Evolutionary conservation across 2,329 filamentous ascomycete species (phyloP).

Genomic region (Amauroascus verrucosus): DNA sequence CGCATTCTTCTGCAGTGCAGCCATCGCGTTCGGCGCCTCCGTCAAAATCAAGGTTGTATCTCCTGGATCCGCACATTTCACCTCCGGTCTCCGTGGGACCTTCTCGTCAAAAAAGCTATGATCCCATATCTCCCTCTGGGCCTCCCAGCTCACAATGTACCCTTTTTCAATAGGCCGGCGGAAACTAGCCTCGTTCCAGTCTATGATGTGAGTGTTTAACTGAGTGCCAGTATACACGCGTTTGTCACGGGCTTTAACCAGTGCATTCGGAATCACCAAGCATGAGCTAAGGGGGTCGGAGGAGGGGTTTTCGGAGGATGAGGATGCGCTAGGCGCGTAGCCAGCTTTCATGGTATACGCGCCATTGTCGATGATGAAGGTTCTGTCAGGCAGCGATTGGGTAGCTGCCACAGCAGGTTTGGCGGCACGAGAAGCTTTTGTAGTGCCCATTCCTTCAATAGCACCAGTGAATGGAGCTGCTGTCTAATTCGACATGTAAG

Average conservation of each 20-base stretch:
- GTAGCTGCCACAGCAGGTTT: conserved; percentile 45
- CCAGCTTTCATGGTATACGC: conserved; percentile 87
- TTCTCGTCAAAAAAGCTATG: conserved; percentile 66
- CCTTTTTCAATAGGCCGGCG: conserved; percentile 87
- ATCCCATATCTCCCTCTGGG: conserved; percentile 92
- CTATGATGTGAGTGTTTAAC: conserved; percentile 59
- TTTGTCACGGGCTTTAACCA: conserved; percentile 70
- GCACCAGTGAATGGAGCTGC: too few species aligned
- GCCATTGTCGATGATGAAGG: conserved; percentile 88
- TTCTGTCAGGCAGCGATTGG: conserved; percentile 49
- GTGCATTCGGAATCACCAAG: conserved; percentile 71
- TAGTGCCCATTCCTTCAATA: conserved; percentile 8
- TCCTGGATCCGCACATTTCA: conserved; percentile 49
- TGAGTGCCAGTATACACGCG: conserved; percentile 72
- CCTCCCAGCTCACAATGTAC: conserved; percentile 93
- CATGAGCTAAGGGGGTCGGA: conserved; percentile 42
- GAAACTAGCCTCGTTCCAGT: conserved; percentile 83
- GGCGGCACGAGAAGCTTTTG: conserved; percentile 27
- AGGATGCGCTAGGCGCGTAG: conserved; percentile 43
- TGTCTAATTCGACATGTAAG: too few species aligned
- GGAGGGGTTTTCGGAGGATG: conserved; percentile 26
- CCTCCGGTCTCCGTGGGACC: conserved; percentile 44
- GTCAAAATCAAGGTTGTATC: conserved; percentile 77
- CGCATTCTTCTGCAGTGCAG: conserved; percentile 72
- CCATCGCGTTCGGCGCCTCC: conserved; percentile 75